phyloP scores from a whole-genome alignment of 257 asterid species.

The Penstemon eatonii region DNA sequence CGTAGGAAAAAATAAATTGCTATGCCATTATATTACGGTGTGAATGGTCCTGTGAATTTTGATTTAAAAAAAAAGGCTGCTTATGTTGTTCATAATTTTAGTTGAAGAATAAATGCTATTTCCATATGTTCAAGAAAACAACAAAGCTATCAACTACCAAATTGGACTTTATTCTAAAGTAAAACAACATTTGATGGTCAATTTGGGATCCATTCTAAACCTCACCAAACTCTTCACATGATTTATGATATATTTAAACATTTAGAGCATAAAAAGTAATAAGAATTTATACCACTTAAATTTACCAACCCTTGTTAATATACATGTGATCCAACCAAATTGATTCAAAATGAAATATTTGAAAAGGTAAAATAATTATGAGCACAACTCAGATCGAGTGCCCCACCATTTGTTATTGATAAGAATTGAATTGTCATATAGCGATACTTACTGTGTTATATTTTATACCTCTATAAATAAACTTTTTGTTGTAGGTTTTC shows the following conservation, averaged over 20 bases:
- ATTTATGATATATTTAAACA: background rate
- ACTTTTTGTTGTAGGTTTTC: too few relatives aligned
- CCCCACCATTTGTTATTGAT: background rate
- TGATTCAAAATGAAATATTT: background rate
- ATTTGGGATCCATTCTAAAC: background rate
- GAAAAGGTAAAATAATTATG: background rate
- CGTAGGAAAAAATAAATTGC: too few relatives aligned
- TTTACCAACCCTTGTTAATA: background rate
- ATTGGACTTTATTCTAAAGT: background rate
- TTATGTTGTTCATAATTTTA: too few relatives aligned
- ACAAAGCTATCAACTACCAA: background rate
- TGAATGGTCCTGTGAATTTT: too few relatives aligned
- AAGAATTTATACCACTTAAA: background rate
- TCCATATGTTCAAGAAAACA: background rate
- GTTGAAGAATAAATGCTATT: background rate
- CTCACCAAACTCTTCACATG: slow-evolving; percentile 4
- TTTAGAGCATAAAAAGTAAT: background rate
- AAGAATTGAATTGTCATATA: background rate
- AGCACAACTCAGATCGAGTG: slow-evolving; percentile 1
- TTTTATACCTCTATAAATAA: background rate
- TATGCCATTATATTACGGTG: too few relatives aligned
- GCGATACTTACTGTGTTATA: too few relatives aligned
- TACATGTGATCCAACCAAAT: background rate
- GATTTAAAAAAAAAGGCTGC: too few relatives aligned
- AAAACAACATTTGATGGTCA: background rate